Percentiles rank a stretch among this genome's conserved stretches.
phyloP scores from a whole-genome alignment of 208 protist species.

The Strigomonas galati region DNA sequence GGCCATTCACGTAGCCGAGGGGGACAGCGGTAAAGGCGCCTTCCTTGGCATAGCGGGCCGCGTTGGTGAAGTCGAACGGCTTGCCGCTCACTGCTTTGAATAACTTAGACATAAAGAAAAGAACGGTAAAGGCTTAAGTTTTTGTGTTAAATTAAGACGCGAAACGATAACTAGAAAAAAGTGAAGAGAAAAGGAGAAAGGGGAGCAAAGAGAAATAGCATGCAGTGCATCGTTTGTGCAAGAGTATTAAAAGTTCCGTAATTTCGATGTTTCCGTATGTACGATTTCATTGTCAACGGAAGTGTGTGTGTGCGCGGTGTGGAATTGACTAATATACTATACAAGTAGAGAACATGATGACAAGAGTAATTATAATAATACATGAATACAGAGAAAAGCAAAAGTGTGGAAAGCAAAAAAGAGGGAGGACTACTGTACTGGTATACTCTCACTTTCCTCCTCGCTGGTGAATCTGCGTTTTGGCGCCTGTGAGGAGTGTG shows the following conservation, averaged over 20 bases:
- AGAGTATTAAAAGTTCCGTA: no score
- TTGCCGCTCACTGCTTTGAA: slow-evolving; percentile 21
- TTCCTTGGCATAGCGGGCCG: slow-evolving; percentile 36
- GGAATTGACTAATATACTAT: background rate
- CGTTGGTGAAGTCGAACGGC: slow-evolving; percentile 46
- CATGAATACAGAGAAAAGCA: background rate
- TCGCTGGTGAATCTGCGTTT: background rate
- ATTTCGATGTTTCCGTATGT: no score
- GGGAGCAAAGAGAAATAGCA: no score
- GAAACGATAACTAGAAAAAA: background rate
- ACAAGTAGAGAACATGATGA: background rate
- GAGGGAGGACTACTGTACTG: background rate
- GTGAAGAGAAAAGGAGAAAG: background rate
- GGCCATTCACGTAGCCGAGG: slow-evolving; percentile 63
- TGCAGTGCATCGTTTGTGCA: no score
- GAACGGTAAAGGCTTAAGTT: no score
- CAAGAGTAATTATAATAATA: background rate
- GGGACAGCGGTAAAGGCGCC: slow-evolving; percentile 32
- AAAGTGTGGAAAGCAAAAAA: background rate
- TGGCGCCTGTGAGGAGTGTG: slow-evolving; percentile 2
- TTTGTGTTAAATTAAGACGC: background rate
- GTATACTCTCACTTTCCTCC: no score
- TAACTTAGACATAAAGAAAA: slow-evolving; percentile 23
- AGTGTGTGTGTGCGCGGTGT: no score
- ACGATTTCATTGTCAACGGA: no score